Base-by-base conservation (phyloP, 2,329 filamentous ascomycete species). In the Rhynchosporium secalis region DNA sequence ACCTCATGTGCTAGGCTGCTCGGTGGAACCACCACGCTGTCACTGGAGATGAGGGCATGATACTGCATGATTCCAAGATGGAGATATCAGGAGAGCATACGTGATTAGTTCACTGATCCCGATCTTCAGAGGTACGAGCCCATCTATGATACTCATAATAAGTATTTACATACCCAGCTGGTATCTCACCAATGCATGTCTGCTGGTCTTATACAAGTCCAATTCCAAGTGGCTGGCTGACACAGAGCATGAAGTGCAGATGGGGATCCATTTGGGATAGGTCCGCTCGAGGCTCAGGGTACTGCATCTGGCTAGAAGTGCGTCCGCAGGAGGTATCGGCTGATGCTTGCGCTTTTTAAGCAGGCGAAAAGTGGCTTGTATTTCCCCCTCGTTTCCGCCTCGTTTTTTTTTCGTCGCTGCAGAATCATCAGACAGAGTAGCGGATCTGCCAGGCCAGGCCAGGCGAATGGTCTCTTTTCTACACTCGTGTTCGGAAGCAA, bases 291-390 rank as follows among this genome's bases (percentile, higher is more conserved):
- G 48, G 40, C 29, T 51, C 36, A 46, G 36, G 28, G 36, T 13
- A 41, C 51, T 41, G 20, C n/a, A 54, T 54, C 51, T 54, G 33
- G 51, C 26, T 40, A 40, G 28, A 20, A 29, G 51, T 29, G 33
- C 12, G 33, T 33, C 26, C 31, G 47, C 51, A 41, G 9, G 43
- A 46, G 38, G 28, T 59, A 55, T 58, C 63, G 61, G 61, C 61
- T 65, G 63, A 65, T 54, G 61, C 58, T 29, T 63, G 61, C 58
- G 62, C 51, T 56, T 62, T 64, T 60, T 62, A 61, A 59, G 29
- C 63, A 55, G 61, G 54, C 62, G 58, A 61, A 61, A 33, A 43
- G 54, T 46, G 58, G 45, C n/a, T 31, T 41, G 58, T 9, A 43
- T 40, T 49, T 49, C 29, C 52, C 31, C 45, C 56, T 55, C 38